phyloP scores from a whole-genome alignment of 352 stramenopile species.

The Globisporangium paroecandrum region DNA sequence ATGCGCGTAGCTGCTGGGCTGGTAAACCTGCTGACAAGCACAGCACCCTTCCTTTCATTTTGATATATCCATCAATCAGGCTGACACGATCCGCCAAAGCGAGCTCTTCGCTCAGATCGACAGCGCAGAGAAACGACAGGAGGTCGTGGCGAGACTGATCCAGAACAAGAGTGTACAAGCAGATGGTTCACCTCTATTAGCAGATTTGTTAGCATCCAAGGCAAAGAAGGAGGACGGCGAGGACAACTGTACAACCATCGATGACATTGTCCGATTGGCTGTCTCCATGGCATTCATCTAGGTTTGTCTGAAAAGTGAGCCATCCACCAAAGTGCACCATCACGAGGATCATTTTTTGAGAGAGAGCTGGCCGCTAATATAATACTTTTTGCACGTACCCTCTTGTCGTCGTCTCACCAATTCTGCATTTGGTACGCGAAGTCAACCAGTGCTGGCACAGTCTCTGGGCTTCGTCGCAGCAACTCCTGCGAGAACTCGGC shows the following conservation, averaged over 20 bases:
- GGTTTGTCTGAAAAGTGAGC: background rate
- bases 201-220: constrained; percentile 5
- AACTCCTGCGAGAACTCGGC: constrained; percentile 70
- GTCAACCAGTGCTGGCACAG: constrained; percentile 57
- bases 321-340: background rate
- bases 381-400: constrained; percentile 10
- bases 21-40: background rate
- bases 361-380: constrained; percentile 10
- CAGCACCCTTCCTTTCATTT: background rate
- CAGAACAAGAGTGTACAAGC: background rate
- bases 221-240: background rate
- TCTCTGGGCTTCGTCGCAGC: constrained; percentile 60
- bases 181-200: constrained; percentile 1
- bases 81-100: constrained; percentile 35
- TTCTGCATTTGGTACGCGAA: constrained; percentile 74
- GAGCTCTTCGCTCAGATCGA: constrained; percentile 32
- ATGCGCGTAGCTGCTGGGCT: background rate
- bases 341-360: background rate
- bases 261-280: constrained; percentile 18
- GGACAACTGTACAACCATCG: constrained; percentile 6
- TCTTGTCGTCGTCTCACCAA: constrained; percentile 35
- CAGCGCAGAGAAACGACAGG: constrained; percentile 38
- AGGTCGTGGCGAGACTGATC: constrained; percentile 33
- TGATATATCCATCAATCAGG: background rate
- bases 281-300: constrained; percentile 21